phyloP scores from a whole-genome alignment of 805 yeast genomes.

The Kuraishia floccosa region DNA sequence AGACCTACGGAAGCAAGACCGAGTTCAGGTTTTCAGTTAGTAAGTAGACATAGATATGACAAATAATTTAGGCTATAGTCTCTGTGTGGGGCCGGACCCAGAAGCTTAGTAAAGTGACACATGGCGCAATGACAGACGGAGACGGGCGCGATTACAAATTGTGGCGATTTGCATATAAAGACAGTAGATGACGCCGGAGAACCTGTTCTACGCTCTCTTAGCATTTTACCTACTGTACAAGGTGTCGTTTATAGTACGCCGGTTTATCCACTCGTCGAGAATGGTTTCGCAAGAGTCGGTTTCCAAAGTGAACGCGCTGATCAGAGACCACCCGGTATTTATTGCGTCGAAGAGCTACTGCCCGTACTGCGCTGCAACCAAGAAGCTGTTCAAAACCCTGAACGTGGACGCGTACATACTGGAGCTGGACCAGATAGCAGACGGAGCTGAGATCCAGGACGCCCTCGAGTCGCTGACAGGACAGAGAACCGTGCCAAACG shows the following conservation, averaged over 20 bases:
- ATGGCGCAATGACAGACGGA: too few relatives aligned
- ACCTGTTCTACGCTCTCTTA: too few relatives aligned
- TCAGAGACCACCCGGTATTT: constrained; percentile 56
- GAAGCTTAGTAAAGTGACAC: too few relatives aligned
- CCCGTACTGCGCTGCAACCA: constrained; percentile 49
- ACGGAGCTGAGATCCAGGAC: constrained; percentile 73
- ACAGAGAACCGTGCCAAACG: constrained; percentile 89
- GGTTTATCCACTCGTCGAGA: constrained; percentile 17
- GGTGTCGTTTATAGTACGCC: constrained; percentile 15
- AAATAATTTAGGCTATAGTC: too few relatives aligned
- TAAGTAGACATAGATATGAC: too few relatives aligned
- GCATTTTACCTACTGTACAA: constrained; percentile 12
- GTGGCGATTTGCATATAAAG: too few relatives aligned
- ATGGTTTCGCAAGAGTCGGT: constrained; percentile 52
- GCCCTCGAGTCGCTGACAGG: constrained; percentile 72
- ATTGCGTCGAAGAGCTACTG: constrained; percentile 77
- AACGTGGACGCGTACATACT: constrained; percentile 39
- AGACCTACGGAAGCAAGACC: constrained; percentile 45
- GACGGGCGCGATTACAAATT: too few relatives aligned
- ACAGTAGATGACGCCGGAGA: too few relatives aligned
- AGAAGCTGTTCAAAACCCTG: constrained; percentile 23
- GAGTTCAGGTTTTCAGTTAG: too few relatives aligned
- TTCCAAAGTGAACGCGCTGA: constrained; percentile 49
- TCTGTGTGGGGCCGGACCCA: too few relatives aligned
- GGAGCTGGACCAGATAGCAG: constrained; percentile 42